Evolutionary conservation across 345 rosid genomes (phyloP), one percentile per base, ranked within the genome.

Genomic region (Trapa bicornis): DNA sequence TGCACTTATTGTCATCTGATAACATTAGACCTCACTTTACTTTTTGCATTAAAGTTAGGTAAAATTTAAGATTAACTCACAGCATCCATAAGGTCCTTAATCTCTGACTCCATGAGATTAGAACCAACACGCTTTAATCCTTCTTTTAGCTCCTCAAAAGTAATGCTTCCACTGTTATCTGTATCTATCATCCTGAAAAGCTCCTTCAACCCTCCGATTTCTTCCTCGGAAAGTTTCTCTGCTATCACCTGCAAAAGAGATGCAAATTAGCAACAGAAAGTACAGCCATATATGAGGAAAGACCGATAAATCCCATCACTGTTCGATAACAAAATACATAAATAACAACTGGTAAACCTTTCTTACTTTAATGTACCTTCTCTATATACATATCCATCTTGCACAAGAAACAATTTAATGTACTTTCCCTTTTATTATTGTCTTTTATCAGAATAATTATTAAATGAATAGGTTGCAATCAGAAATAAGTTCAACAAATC

Each of bases 191-290:
- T 90, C 68, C 87, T 93, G 75, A 94, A 94, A 75, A 94, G 63
- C 81, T 94, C 99, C 75, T 81, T 94, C 72, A 94, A 75, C 41
- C 99, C 99, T 70, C 96, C 97, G 63, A 91, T 94, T 68, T 94
- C 99, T 85, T 94, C 99, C 74, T 94, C 99, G 0, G 99, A 94
- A 67, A 91, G 92, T 71, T 90, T 87, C 82, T 94, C 99, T 69
- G 99, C 99, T 52, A 94, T 94, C 32, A 94, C 99, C 99, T 93
- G 79, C 48, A 75, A 67, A 64, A 48, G 37, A 48, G 14, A 33
- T 22, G 52, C 37, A n/a, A 37, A 7, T 60, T 60, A 60, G 52
- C 29, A 66, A 1, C 42, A 58, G 62, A 33, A 29, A 57, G 1
- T 22, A 57, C 37, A 12, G 33, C 4, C 3, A 17, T 3, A n/a